phyloP scores from a whole-genome alignment of 2,329 filamentous ascomycete genomes.

The Lasiodiplodia sp. region DNA sequence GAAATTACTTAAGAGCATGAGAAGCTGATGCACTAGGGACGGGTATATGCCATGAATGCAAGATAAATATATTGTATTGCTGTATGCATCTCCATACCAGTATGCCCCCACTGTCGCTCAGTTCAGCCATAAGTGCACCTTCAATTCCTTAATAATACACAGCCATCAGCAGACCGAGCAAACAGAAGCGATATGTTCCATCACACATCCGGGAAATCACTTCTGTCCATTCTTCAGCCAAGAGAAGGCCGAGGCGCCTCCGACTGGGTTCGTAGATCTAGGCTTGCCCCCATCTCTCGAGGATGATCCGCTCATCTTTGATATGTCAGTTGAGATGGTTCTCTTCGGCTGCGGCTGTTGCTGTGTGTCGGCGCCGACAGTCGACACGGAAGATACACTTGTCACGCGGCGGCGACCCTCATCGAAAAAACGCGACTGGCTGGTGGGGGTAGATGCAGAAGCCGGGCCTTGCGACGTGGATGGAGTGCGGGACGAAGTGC shows the following conservation, averaged over 20 bases:
- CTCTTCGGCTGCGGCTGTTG: constrained; percentile 23
- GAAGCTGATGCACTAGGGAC: background rate
- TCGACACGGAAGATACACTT: constrained; percentile 29
- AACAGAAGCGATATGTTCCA: background rate
- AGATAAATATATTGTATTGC: background rate
- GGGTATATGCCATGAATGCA: background rate
- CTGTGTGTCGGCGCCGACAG: constrained; percentile 20
- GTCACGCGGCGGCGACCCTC: constrained; percentile 50
- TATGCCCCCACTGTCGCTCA: background rate
- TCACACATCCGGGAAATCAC: background rate
- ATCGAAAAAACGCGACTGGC: constrained; percentile 53
- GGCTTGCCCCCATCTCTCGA: constrained; percentile 13
- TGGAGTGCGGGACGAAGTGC: constrained; percentile 62
- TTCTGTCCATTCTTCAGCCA: constrained; percentile 72
- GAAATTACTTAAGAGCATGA: background rate
- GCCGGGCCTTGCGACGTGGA: constrained; percentile 43
- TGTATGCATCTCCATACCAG: background rate
- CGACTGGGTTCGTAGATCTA: constrained; percentile 72
- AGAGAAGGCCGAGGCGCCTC: constrained; percentile 90
- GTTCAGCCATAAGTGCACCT: background rate
- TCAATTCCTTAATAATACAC: background rate
- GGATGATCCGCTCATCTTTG: constrained; percentile 3
- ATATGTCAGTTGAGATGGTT: constrained; percentile 23
- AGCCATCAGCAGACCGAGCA: background rate
- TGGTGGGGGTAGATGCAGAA: constrained; percentile 39